phyloP scores from a whole-genome alignment of 164 flowering plant species.

The Liriodendron chinense region DNA sequence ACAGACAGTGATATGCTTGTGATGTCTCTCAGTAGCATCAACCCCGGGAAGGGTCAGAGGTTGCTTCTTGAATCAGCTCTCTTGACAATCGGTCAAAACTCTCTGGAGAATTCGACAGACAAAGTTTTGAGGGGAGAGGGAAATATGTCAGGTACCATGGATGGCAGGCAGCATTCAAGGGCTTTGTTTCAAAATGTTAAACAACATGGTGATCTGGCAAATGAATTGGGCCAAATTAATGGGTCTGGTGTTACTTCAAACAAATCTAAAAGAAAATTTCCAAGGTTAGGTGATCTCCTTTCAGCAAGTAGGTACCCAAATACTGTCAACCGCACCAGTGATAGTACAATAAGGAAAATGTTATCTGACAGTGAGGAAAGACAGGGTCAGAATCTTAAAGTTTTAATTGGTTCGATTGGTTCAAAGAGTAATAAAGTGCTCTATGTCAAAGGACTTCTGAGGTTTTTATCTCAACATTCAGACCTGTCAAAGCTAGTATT shows the following conservation, averaged over 20 bases:
- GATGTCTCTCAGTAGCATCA: conserved; percentile 87
- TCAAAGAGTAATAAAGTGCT: conserved; percentile 86
- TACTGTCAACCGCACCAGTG: conserved; percentile 6
- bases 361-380: conserved; percentile 27
- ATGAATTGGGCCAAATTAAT: conserved; percentile 5
- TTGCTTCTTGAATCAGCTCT: conserved; percentile 78
- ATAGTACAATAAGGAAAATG: conserved; percentile 24
- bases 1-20: conserved; percentile 80
- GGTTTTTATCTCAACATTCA: conserved; percentile 54
- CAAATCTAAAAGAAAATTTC: conserved; percentile 8
- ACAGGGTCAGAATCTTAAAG: conserved; percentile 41
- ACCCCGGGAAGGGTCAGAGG: conserved; percentile 88
- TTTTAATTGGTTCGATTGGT: conserved; percentile 95
- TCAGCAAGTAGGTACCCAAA: conserved; percentile 10
- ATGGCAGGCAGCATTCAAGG: conserved; percentile 38
- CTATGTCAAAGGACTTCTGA: conserved; percentile 71
- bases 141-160: conserved; percentile 12
- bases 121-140: conserved; percentile 17
- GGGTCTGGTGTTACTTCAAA: conserved; percentile 16
- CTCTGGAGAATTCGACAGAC: conserved; percentile 19
- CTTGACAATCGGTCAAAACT: conserved; percentile 33
- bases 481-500: conserved; percentile 68
- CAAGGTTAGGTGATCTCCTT: conserved; percentile 1
- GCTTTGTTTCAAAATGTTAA: conserved; percentile 38
- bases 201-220: conserved; percentile 13